phyloP scores from a whole-genome alignment of 1,284 basidiomycete species.

The Rhodotorula sp. region DNA sequence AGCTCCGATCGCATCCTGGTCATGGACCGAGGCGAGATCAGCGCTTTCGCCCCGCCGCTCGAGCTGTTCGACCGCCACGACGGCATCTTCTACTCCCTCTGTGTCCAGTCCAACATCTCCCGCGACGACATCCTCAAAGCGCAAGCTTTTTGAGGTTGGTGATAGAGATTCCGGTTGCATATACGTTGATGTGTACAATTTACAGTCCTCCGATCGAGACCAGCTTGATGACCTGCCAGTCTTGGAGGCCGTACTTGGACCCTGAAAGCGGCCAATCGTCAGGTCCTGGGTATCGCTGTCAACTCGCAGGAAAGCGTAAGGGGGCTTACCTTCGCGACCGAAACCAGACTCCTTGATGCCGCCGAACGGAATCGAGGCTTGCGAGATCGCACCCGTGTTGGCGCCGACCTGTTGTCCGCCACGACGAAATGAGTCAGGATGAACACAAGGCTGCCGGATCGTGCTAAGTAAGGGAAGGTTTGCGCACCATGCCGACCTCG shows the following conservation, averaged over 20 bases:
- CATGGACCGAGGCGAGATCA: slow-evolving; percentile 68
- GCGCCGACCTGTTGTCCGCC: slow-evolving; percentile 44
- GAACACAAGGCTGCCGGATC: too few species aligned
- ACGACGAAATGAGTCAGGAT: too few species aligned
- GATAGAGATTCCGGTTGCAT: not conserved
- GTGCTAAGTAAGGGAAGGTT: too few species aligned
- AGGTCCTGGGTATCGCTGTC: not conserved
- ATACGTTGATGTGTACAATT: not conserved
- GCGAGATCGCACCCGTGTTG: slow-evolving; percentile 79
- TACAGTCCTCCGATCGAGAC: slow-evolving; percentile 68
- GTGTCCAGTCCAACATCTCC: slow-evolving; percentile 67
- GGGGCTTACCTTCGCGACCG: slow-evolving; percentile 51
- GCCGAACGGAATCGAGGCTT: slow-evolving; percentile 85
- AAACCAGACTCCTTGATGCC: slow-evolving; percentile 85
- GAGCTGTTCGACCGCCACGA: slow-evolving; percentile 59
- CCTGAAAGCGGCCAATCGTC: slow-evolving; percentile 61
- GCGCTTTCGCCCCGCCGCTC: slow-evolving; percentile 66
- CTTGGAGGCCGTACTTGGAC: slow-evolving; percentile 70
- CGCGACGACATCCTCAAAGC: slow-evolving; percentile 59
- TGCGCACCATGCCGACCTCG: slow-evolving; percentile 92
- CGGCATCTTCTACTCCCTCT: slow-evolving; percentile 64
- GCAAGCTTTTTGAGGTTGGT: not conserved
- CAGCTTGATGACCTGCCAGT: slow-evolving; percentile 77
- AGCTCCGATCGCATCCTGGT: slow-evolving; percentile 76
- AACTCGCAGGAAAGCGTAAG: not conserved